These are phyloP conservation scores for Suillus americanus DNA, from an alignment of 768 basidiomycete genomes.

Conservation along the genomic window DNA sequence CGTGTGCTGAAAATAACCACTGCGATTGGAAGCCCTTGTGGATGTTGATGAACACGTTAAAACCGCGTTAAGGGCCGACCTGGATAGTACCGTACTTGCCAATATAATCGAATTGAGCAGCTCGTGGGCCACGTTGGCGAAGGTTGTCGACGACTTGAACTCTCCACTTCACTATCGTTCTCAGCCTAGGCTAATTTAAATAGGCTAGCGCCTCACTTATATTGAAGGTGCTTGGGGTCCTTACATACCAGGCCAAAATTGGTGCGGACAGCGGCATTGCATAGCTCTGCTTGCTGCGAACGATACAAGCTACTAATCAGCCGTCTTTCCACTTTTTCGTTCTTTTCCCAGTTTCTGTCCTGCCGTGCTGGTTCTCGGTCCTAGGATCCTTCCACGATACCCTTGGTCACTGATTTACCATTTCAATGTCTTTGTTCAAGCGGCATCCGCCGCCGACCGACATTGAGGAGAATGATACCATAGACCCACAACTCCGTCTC, in stretches of 20 bases:
- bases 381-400: constrained; percentile 16
- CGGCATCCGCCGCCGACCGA: constrained; percentile 42
- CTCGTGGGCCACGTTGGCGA: not conserved
- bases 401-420: constrained; percentile 20
- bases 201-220: not conserved
- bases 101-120: not conserved
- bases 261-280: not conserved
- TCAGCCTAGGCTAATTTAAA: not conserved
- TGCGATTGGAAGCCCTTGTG: not conserved
- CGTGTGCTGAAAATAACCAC: not conserved
- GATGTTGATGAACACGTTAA: not conserved
- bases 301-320: not conserved
- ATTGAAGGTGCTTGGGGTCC: not conserved
- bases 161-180: not conserved
- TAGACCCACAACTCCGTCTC: constrained; percentile 85
- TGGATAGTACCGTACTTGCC: not conserved
- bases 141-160: not conserved
- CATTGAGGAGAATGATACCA: constrained; percentile 62
- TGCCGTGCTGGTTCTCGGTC: constrained; percentile 34
- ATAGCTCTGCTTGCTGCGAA: constrained; percentile 2
- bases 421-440: constrained; percentile 37
- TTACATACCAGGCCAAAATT: not conserved
- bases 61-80: no score
- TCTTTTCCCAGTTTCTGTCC: constrained; percentile 15
- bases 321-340: constrained; percentile 2